Evolutionary conservation across 768 basidiomycete species (phyloP), one percentile per base, ranked within the genome.

Genomic region (Lentinus tigrinus): DNA sequence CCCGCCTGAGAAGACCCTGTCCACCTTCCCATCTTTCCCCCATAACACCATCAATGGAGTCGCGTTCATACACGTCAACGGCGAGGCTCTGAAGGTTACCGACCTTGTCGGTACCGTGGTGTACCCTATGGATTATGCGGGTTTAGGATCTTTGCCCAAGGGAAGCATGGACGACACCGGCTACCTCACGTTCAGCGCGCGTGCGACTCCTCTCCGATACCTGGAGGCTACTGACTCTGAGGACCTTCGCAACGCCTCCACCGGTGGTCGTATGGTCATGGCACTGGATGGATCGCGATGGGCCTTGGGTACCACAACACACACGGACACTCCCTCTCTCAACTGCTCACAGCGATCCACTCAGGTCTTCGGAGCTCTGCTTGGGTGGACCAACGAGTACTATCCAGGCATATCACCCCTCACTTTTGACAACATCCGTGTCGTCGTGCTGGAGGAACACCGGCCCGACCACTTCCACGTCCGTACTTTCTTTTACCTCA

Each of bases 11-110:
- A 16, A 8, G 55, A 24, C n/a, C 9, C 24, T 52, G 23, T 58
- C 57, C 23, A 47, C 57, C n/a, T 58, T 58, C 50, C 51, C 57
- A 5, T 27, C 27, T 19, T 58, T 58, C 51, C 57, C 57, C 16
- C 28, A 24, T 17, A 52, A 50, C 16, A 52, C 43, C 19, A 47
- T 53, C 4, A 19, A 24, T 11, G 60, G 58, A 4, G 36, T 26
- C 3, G 58, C 58, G 36, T 23, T 47, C 2, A 47, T 59, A 19
- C 11, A 23, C 24, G 49, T 39, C 13, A 46, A 16, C 16, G 39
- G 23, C 14, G 37, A 24, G 19, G 44, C 14, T 17, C 14, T 17
- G n/a, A n/a, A n/a, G 14, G 42, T 19, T 56, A 24, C 39, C 19
- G n/a, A 46, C 38, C 21, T 56, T 16, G 42, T 52, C 10, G 50